These are phyloP conservation scores for Lepidium sativum DNA, from an alignment of 345 rosid species.

Conservation along the genomic window DNA sequence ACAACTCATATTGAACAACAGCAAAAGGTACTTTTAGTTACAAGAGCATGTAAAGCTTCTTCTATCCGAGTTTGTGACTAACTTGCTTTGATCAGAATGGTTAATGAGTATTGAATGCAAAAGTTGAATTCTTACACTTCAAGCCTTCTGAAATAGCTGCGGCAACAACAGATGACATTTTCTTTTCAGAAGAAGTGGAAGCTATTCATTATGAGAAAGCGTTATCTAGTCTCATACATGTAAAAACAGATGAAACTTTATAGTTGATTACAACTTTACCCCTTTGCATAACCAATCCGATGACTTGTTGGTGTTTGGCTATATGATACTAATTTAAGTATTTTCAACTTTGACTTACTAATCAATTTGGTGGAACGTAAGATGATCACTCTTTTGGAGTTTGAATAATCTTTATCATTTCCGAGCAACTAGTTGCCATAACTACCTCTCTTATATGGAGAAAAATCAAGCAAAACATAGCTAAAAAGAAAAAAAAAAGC, in stretches of 20 bases:
- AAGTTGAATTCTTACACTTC: slow-evolving; percentile 53
- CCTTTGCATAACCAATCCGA: background rate
- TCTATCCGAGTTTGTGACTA: background rate
- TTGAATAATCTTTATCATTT: no score
- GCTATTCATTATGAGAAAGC: slow-evolving; percentile 27
- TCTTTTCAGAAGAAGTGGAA: slow-evolving; percentile 34
- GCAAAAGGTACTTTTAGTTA: slow-evolving; percentile 6
- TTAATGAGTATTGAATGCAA: slow-evolving; percentile 40
- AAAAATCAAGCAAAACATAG: no score
- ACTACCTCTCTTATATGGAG: no score
- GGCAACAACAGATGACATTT: slow-evolving; percentile 37
- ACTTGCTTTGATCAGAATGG: background rate
- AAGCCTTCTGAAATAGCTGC: slow-evolving; percentile 63
- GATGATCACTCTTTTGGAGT: no score
- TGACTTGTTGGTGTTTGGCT: background rate
- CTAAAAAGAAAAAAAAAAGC: no score
- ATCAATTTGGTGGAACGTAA: no score
- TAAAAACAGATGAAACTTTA: slow-evolving; percentile 31
- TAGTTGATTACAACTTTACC: background rate
- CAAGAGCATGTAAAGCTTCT: background rate
- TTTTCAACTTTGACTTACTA: no score
- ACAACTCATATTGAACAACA: slow-evolving; percentile 37
- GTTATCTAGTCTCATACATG: slow-evolving; percentile 28
- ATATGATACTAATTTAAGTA: no score
- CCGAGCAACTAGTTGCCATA: no score